phyloP scores from a whole-genome alignment of 108 stramenopile species.

The Hondaea fermentalgiana region DNA sequence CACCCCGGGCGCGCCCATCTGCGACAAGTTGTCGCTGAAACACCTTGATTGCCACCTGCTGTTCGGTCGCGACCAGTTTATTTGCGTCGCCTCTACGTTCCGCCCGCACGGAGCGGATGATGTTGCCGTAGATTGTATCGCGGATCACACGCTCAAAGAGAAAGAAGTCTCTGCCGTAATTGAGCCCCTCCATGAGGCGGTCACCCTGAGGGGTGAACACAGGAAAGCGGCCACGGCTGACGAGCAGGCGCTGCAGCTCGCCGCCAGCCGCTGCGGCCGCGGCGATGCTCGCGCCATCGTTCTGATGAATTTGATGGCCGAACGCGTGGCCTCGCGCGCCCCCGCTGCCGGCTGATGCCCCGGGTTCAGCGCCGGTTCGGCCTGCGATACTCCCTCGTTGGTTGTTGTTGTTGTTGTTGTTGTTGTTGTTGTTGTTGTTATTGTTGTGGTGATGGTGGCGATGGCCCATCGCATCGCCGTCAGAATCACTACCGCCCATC shows the following conservation, averaged over 20 bases:
- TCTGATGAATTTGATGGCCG: no score
- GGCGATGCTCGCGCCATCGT: no score
- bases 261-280: neutral
- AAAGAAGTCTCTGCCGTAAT: neutral
- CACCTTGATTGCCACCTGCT: neutral
- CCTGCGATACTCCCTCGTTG: no score
- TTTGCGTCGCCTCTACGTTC: neutral
- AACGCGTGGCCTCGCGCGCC: no score
- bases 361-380: no score
- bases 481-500: neutral
- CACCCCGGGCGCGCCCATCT: constrained; percentile 10
- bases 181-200: neutral
- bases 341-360: no score
- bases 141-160: constrained; percentile 9
- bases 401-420: neutral
- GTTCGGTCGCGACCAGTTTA: neutral
- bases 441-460: no score
- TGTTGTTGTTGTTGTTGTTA: neutral
- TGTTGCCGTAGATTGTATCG: constrained; percentile 1
- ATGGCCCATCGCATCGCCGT: neutral
- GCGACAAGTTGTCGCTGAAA: neutral
- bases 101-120: neutral
- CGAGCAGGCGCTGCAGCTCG: neutral
- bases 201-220: neutral
- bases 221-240: neutral